A percentile compares a stretch with the other conserved stretches of the same genome.
These are phyloP conservation scores for Rhodotorula sp. DNA, from an alignment of 1,284 basidiomycete genomes.

Conservation along the genomic window DNA sequence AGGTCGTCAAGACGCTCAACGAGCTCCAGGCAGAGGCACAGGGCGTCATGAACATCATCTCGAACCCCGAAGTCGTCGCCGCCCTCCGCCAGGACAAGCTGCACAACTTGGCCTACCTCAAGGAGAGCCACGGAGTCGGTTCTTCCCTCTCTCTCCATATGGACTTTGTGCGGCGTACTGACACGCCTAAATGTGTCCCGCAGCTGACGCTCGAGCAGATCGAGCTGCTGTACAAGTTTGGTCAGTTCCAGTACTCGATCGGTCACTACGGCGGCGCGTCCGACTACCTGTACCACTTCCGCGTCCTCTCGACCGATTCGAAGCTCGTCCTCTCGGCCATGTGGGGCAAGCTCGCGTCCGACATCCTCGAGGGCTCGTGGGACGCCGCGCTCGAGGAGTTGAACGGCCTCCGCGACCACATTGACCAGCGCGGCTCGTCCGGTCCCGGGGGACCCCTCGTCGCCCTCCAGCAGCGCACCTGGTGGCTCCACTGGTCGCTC, in stretches of 20 bases:
- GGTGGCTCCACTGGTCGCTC: slow-evolving; percentile 96
- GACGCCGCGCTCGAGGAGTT: slow-evolving; percentile 90
- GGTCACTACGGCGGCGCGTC: slow-evolving; percentile 95
- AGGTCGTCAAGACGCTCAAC: slow-evolving; percentile 67
- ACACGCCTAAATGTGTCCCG: neutral
- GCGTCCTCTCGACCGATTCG: slow-evolving; percentile 87
- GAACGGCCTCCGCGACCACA: slow-evolving; percentile 84
- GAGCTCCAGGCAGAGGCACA: slow-evolving; percentile 86
- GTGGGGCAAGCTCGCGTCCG: slow-evolving; percentile 97
- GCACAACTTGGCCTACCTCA: slow-evolving; percentile 89
- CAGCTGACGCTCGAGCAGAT: slow-evolving; percentile 93
- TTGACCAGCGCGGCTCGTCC: slow-evolving; percentile 71
- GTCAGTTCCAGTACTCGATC: slow-evolving; percentile 95
- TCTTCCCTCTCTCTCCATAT: neutral
- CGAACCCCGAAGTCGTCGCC: slow-evolving; percentile 92
- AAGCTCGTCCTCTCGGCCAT: slow-evolving; percentile 90
- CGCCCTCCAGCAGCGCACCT: slow-evolving; percentile 90
- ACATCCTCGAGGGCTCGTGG: slow-evolving; percentile 93
- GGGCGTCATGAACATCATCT: slow-evolving; percentile 89
- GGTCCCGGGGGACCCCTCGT: slow-evolving; percentile 62
- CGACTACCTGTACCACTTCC: slow-evolving; percentile 98
- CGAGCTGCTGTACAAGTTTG: slow-evolving; percentile 93
- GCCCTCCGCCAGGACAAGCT: slow-evolving; percentile 90
- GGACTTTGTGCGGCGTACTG: neutral
- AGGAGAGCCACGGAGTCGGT: slow-evolving; percentile 85